Conservation (phyloP, 106 monocot species). For the Phalaenopsis aphrodite region DNA sequence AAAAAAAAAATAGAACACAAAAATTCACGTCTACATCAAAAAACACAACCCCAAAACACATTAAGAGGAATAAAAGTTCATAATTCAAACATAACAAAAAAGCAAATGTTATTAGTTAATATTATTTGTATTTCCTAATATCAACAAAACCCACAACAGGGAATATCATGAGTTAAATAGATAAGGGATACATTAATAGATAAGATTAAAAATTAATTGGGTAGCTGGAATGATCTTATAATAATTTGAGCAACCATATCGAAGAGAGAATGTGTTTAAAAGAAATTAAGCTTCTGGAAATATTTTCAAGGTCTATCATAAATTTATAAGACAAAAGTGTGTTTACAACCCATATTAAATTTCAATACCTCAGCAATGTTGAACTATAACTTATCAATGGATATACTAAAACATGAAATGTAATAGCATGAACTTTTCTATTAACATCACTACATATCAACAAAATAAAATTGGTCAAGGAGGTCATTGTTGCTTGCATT, state of each 20-base stretch:
- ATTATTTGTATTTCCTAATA: not conserved
- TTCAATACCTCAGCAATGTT: not conserved
- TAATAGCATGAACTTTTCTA: not conserved
- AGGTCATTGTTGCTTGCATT: not conserved
- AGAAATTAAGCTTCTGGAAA: not conserved
- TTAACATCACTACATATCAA: not conserved
- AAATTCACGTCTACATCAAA: not conserved
- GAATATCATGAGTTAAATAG: not conserved
- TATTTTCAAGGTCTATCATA: not conserved
- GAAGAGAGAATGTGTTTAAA: not conserved
- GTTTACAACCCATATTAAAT: not conserved
- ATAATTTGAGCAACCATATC: not conserved
- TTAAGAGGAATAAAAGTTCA: not conserved
- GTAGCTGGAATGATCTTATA: not conserved
- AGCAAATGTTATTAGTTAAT: not conserved
- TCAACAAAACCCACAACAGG: not conserved
- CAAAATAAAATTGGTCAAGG: not conserved
- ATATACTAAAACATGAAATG: not conserved
- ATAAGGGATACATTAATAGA: not conserved
- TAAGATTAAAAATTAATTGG: not conserved
- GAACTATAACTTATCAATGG: not conserved
- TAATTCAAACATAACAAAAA: not conserved
- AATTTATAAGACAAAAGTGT: not conserved
- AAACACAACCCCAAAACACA: not conserved
- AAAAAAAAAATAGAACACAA: not conserved